These are phyloP conservation scores for Takakia lepidozioides DNA, from an alignment of 225 moss, liverwort and hornwort species.

Conservation along the genomic window DNA sequence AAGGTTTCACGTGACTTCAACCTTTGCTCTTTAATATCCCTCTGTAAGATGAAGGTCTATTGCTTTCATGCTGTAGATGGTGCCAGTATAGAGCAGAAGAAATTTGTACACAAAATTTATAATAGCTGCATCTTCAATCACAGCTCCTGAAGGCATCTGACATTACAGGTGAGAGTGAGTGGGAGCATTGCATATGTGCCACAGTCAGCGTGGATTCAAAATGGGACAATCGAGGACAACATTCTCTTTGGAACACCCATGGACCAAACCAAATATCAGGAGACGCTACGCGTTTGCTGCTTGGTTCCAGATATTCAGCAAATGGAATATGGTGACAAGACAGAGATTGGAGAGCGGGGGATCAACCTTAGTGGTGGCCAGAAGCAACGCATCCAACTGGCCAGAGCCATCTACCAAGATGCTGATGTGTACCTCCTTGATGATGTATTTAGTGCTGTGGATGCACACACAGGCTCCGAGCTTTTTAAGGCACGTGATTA, in stretches of 20 bases:
- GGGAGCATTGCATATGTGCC: conserved; percentile 40
- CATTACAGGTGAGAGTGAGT: conserved; percentile 21
- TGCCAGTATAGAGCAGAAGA: no score
- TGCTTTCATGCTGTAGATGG: no score
- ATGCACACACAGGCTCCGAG: conserved; percentile 36
- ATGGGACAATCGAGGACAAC: conserved; percentile 46
- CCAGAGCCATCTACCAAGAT: conserved; percentile 55
- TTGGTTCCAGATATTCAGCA: conserved; percentile 29
- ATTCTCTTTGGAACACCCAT: conserved; percentile 42
- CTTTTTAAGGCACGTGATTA: conserved; percentile 31
- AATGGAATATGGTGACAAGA: conserved; percentile 45
- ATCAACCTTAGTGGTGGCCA: conserved; percentile 61
- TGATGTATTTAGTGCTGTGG: conserved; percentile 58
- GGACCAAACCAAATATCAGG: conserved; percentile 18
- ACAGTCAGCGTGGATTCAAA: conserved; percentile 51
- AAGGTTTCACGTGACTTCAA: no score
- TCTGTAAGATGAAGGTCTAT: no score
- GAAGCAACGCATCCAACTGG: conserved; percentile 54
- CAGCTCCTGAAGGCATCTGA: no score
- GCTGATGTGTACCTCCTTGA: conserved; percentile 51
- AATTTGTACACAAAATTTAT: no score
- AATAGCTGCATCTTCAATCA: no score
- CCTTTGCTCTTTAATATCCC: no score
- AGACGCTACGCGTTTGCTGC: conserved; percentile 27
- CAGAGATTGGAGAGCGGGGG: conserved; percentile 49